Evolutionary conservation across 1,284 basidiomycete genomes (phyloP).

Genomic region (Sanghuangporus weigelae): DNA sequence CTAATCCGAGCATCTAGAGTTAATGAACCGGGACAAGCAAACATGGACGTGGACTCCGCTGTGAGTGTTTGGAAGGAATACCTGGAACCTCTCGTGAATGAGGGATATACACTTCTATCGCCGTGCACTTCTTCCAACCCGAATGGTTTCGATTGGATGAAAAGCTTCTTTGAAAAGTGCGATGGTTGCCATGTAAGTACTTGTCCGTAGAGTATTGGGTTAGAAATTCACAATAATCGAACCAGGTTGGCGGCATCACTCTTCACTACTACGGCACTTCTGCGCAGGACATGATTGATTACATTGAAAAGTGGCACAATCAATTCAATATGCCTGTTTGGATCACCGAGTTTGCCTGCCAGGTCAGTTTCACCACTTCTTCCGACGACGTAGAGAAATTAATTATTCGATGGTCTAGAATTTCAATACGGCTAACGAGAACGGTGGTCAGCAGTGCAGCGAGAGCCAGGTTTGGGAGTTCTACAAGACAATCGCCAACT

Average conservation of each 20-base stretch:
- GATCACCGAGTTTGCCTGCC: conserved; percentile 69
- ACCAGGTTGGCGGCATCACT: conserved; percentile 45
- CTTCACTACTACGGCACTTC: conserved; percentile 61
- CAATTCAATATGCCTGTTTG: conserved; percentile 47
- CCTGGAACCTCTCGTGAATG: conserved; percentile 49
- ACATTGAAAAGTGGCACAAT: conserved; percentile 45
- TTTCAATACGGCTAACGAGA: conserved; percentile 43
- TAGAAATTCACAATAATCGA: conserved; percentile 11
- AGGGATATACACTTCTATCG: conserved; percentile 56
- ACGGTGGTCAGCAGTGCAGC: conserved; percentile 42
- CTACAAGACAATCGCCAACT: conserved; percentile 49
- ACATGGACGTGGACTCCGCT: conserved; percentile 48
- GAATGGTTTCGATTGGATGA: conserved; percentile 57
- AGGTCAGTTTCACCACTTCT: conserved; percentile 33
- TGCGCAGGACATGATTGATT: conserved; percentile 43
- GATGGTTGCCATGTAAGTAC: conserved; percentile 45
- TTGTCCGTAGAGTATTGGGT: conserved; percentile 19
- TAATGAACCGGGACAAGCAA: conserved; percentile 55
- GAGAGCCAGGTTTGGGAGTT: conserved; percentile 48
- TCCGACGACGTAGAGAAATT: conserved; percentile 7
- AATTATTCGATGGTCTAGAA: conserved; percentile 35
- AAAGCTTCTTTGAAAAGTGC: conserved; percentile 51
- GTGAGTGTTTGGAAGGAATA: conserved; percentile 56
- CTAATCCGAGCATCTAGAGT: conserved; percentile 36
- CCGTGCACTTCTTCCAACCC: conserved; percentile 66